Base-by-base conservation (phyloP, 1,284 basidiomycete genomes). In the Ustilago esculenta region DNA sequence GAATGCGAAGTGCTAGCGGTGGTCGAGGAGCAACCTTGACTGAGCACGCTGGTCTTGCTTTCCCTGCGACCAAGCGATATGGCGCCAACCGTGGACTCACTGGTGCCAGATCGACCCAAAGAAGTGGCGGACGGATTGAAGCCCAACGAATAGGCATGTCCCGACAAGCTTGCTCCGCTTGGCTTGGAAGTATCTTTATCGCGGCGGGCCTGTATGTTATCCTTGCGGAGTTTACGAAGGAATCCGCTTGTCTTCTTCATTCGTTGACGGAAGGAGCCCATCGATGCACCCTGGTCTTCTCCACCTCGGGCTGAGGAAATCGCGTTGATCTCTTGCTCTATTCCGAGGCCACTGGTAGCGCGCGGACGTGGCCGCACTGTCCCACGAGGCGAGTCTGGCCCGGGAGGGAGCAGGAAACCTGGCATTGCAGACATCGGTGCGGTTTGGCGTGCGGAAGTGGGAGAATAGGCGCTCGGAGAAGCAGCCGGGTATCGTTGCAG, bases 181-280 rank as follows among this genome's bases (percentile, higher is more conserved):
- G 47, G 25, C n/a, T 40, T 32, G 14, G 45, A 15, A 20, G 41
- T 27, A 24, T 57, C 51, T 24, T 45, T 42, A 14, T 56, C 46
- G 32, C 54, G 42, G 51, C 66, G 35, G 14, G 12, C 20, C 34
- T 34, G 37, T 8, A 32, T 40, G 37, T 21, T 45, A 30, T 63
- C 68, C 11, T 65, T 69, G 2, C 69, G 57, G 24, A 72, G 39
- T 44, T 61, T 75, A 12, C 61, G 64, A n/a, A 78, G 45, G 33
- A 78, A 77, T 25, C 75, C 73, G 48, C 75, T 75, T 2, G 76
- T 79, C 56, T 79, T 79, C 40, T 79, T 79, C 71, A 79, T 72
- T 15, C 75, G 56, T 27, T 75, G 68, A 15, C 63, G 67, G 45
- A 78, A 75, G 6, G 57, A 41, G 23, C 56, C 69, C 35, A 39